Conservation (phyloP, 257 asterid genomes). For the Nicotiana sylvestris region DNA sequence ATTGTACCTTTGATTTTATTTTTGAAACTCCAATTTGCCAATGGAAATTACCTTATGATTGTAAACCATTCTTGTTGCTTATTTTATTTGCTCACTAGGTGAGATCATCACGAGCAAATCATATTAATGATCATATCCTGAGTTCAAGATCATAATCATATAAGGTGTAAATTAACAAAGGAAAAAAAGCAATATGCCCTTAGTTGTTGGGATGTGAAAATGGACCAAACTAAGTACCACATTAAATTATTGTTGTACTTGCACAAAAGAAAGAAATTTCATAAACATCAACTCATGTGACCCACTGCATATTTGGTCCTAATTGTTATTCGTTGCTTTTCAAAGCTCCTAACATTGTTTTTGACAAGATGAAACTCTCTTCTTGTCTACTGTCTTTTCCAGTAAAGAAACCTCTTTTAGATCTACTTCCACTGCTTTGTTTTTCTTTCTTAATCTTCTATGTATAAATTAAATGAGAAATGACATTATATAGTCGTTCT, state of each 20-base stretch:
- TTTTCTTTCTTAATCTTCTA: neutral
- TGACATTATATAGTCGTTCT: too few species aligned
- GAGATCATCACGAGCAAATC: neutral
- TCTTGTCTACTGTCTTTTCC: neutral
- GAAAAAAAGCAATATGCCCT: neutral
- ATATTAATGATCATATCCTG: constrained; percentile 8
- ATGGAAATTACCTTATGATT: neutral
- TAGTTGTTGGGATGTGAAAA: constrained; percentile 16
- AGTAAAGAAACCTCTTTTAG: neutral
- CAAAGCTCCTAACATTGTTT: constrained; percentile 10
- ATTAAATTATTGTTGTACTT: constrained; percentile 23
- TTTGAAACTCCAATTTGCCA: neutral
- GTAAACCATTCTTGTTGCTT: neutral
- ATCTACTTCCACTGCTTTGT: neutral
- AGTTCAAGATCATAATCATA: neutral
- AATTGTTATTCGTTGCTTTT: constrained; percentile 14
- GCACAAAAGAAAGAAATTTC: constrained; percentile 8
- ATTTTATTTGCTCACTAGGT: neutral
- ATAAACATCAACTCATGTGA: constrained; percentile 12
- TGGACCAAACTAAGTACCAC: constrained; percentile 20
- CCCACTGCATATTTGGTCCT: constrained; percentile 14
- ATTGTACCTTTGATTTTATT: neutral
- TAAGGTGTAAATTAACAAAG: neutral
- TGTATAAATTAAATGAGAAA: too few species aligned
- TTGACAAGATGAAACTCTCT: neutral